Evolutionary conservation across 108 stramenopile genomes (phyloP).

Genomic region (Bacterosira constricta): DNA sequence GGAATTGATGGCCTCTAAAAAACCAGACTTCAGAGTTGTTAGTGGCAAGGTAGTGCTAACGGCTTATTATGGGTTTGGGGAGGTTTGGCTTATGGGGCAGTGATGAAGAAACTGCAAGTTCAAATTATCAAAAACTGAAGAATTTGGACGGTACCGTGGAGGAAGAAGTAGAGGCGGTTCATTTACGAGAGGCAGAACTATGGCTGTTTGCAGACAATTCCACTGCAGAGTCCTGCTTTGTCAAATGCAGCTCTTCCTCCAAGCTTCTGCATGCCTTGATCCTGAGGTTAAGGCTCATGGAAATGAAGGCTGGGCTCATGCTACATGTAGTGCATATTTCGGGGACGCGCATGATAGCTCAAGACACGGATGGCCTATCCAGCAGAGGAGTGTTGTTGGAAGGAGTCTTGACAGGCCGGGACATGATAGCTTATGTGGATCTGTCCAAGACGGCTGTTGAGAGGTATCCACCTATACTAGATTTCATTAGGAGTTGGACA

Average conservation of each 20-base stretch:
- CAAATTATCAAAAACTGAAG: constrained; percentile 9
- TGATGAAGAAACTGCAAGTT: constrained; percentile 5
- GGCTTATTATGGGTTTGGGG: too few species aligned
- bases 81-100: constrained; percentile 4
- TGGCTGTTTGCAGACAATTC: constrained; percentile 19
- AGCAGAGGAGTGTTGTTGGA: constrained; percentile 20
- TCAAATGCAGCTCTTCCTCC: background rate
- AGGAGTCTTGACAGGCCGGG: constrained; percentile 10
- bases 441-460: constrained; percentile 5
- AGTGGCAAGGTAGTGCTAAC: too few species aligned
- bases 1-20: too few species aligned
- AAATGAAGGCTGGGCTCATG: background rate
- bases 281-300: background rate
- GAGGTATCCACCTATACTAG: background rate
- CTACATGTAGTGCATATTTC: constrained; percentile 12
- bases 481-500: constrained; percentile 17
- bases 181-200: constrained; percentile 1
- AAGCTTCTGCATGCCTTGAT: background rate
- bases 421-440: too few species aligned
- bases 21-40: too few species aligned
- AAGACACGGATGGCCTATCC: constrained; percentile 31
- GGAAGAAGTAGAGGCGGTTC: background rate
- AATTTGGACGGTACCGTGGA: constrained; percentile 31
- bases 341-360: constrained; percentile 34
- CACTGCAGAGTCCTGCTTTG: background rate